Conservation (phyloP, 495 filamentous ascomycete species). For the Bathelium albidoporum region DNA sequence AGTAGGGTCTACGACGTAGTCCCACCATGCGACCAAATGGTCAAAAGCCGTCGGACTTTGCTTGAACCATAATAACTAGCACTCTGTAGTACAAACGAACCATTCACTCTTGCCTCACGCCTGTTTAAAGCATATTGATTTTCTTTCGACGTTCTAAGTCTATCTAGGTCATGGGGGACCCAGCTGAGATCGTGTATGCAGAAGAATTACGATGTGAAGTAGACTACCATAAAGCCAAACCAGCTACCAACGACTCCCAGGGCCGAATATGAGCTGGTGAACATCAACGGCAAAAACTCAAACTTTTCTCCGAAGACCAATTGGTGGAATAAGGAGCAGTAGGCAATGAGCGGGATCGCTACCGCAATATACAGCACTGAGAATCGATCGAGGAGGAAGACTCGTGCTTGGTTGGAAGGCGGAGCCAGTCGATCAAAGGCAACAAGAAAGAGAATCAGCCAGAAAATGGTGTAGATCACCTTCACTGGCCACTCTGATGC, state of each 20-base stretch:
- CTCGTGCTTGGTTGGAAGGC: constrained; percentile 50
- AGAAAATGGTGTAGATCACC: constrained; percentile 83
- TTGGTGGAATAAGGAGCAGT: constrained; percentile 75
- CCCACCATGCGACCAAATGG: not conserved
- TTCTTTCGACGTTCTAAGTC: not conserved
- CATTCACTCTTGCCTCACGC: not conserved
- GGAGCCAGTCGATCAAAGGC: constrained; percentile 82
- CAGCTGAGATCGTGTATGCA: not conserved
- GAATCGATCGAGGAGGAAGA: constrained; percentile 85
- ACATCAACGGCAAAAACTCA: constrained; percentile 93
- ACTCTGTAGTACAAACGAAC: too few relatives aligned
- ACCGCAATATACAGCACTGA: constrained; percentile 78
- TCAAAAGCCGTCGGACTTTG: not conserved
- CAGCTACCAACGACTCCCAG: constrained; percentile 94
- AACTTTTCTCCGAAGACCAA: constrained; percentile 71
- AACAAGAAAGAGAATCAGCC: constrained; percentile 76
- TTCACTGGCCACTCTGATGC: constrained; percentile 87
- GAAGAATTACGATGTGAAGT: constrained; percentile 50
- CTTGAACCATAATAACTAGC: not conserved
- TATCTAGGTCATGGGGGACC: not conserved
- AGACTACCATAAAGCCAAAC: constrained; percentile 90
- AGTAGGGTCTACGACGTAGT: not conserved
- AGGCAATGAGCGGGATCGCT: constrained; percentile 78
- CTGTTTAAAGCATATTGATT: not conserved
- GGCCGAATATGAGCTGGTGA: constrained; percentile 90